Base-by-base conservation (phyloP, 768 basidiomycete genomes). In the Lactifluus volemus region DNA sequence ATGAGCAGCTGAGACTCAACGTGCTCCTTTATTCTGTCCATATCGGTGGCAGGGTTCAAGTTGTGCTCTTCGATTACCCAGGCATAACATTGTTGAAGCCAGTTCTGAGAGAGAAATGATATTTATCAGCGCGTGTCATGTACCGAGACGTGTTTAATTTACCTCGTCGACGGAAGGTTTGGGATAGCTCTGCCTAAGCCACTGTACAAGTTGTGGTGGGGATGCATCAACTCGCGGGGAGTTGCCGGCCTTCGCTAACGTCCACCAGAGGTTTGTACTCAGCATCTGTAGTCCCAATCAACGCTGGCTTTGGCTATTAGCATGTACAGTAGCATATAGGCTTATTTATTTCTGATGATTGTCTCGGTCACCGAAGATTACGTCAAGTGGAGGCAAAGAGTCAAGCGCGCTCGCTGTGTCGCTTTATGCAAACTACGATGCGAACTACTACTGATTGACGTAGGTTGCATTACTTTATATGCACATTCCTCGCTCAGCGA, bases 21-120 rank as follows among this genome's bases (percentile, higher is more conserved):
- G 39, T 80, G 74, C 4, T 78, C 66, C 50, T 82, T 75, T 65
- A 89, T 83, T 47, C 74, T 72, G 47, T 76, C 72, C 63, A 85
- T 79, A 53, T 83, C 71, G 0, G 71, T 74, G 25, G 72, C 68
- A 8, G 81, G 80, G 60, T 80, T 72, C 25, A 84, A 72, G 34
- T 75, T 63, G 53, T 78, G 73, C 60, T 83, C 79, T 30, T 70
- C 71, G 21, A 74, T 68, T 34, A 89, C 73, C 86, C 86, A 90
- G 29, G 76, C 73, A 65, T 83, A 85, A 67, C 91, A 92, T 32
- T 79, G 84, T 47, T 81, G 75, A 11, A 92, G 80, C 90, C 90
- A 92, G 70, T 84, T 84, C 88, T 90, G 59, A 41, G 55, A 44
- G 19, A 65, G 54, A 38, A 50, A 51, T 30, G 17, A 57, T 19